Evolutionary conservation across 2,329 filamentous ascomycete species (phyloP), one percentile per base, ranked within the genome.

Genomic region (Colletotrichum tropicicola): DNA sequence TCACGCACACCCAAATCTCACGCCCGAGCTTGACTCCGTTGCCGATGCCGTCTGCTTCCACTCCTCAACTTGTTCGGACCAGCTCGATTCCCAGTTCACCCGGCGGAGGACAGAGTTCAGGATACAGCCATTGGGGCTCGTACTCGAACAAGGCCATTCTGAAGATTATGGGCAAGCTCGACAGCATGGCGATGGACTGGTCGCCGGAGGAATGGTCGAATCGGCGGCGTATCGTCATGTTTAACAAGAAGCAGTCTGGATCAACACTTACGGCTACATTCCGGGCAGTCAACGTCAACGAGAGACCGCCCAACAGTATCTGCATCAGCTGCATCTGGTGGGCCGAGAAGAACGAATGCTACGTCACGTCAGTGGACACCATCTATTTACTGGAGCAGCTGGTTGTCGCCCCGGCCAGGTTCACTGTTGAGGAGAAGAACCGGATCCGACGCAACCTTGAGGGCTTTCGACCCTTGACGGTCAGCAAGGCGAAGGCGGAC

Each of bases 251-350:
- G 65, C 95, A 98, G 78, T 85, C 84, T 32, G 94, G 93, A 27
- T 94, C 91, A 74, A 93, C 91, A 4, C 91, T 98, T 59, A 91
- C 89, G 32, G 89, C 93, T 13, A 91, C 85, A 13, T 98, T 98
- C 80, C 88, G 90, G 52, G 84, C 94, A 0, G 90, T 98, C 48
- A 85, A 92, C 15, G 88, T 89, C 13, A 92, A 93, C 72, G 92
- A 97, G 67, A 89, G 94, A 21, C 88, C 91, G 1, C 88, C 90
- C 3, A 92, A 95, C 80, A 94, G 91, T 79, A 95, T 97, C 66
- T 97, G 94, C 79, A 93, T 99, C 75, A 98, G 94, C 78, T 99
- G 96, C 82, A 99, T 99, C 73, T 94, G 90, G 84, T 99, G 96
- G 96, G 91, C 91, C 63, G 94, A 97, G 78, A 97, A 94, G 79